Evolutionary conservation across 768 basidiomycete genomes (phyloP).

Genomic region (Pisolithus tinctorius): DNA sequence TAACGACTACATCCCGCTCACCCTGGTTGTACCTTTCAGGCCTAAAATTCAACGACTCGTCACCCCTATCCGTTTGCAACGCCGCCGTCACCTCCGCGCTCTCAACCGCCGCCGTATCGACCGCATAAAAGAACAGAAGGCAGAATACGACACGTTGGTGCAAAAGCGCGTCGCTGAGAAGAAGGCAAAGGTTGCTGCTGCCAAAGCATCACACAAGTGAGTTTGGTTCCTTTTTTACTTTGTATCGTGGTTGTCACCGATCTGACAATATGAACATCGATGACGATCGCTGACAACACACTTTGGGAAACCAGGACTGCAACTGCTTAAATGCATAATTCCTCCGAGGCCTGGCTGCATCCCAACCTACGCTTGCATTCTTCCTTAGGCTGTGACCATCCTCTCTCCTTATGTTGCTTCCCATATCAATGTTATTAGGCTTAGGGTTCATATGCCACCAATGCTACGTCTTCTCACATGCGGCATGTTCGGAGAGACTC

Average conservation of each 20-base stretch:
- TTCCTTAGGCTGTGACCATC: background rate
- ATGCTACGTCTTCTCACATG: background rate
- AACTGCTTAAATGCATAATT: background rate
- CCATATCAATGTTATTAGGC: background rate
- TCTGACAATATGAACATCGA: background rate
- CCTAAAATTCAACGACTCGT: slow-evolving; percentile 98
- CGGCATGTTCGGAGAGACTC: background rate
- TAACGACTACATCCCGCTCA: background rate
- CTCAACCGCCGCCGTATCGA: slow-evolving; percentile 86
- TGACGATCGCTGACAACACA: background rate
- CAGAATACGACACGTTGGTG: slow-evolving; percentile 82
- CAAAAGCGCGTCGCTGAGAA: slow-evolving; percentile 89
- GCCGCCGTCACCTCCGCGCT: slow-evolving; percentile 85
- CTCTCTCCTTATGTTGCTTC: background rate
- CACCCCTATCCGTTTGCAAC: slow-evolving; percentile 92
- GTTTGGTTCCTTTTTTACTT: slow-evolving; percentile 9
- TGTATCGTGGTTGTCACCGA: background rate
- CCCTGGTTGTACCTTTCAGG: slow-evolving; percentile 30
- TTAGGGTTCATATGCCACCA: background rate
- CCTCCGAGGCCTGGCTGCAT: background rate
- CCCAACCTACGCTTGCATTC: background rate
- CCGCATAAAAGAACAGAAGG: slow-evolving; percentile 90
- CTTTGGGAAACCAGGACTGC: background rate
- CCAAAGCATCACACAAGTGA: slow-evolving; percentile 79
- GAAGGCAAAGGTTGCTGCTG: slow-evolving; percentile 84